Conservation (phyloP, 1,139 yeast genomes). For the Groenewaldozyma auringiensis region DNA sequence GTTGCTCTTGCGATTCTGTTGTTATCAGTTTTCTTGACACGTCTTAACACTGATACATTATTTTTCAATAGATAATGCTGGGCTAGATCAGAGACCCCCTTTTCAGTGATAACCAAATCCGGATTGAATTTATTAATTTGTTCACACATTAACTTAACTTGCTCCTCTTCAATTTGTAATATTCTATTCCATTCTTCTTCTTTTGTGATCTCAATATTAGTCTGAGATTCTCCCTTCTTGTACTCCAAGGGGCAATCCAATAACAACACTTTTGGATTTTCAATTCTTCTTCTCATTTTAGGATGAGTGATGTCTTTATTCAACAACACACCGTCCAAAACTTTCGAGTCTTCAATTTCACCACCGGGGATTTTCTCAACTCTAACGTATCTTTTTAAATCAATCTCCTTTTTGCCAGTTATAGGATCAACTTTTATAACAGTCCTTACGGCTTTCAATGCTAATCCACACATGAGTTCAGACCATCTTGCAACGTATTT, state of each 20-base stretch:
- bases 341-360: conserved; percentile 81
- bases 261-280: conserved; percentile 79
- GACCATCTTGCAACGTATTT: conserved; percentile 92
- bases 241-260: conserved; percentile 96
- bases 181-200: conserved; percentile 97
- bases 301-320: conserved; percentile 98
- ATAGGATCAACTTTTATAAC: conserved; percentile 46
- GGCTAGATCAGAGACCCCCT: conserved; percentile 97
- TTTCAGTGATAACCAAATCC: conserved; percentile 91
- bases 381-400: conserved; percentile 85
- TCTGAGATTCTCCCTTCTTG: conserved; percentile 98
- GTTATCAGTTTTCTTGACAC: conserved; percentile 93
- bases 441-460: conserved; percentile 81
- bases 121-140: conserved; percentile 81
- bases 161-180: conserved; percentile 96
- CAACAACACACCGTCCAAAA: conserved; percentile 83
- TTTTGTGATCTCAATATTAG: conserved; percentile 93
- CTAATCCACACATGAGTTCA: conserved; percentile 79
- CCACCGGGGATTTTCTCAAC: conserved; percentile 98
- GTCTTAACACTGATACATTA: conserved; percentile 85
- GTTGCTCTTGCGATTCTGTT: conserved; percentile 96
- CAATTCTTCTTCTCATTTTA: conserved; percentile 84
- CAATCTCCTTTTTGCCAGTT: conserved; percentile 70
- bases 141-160: conserved; percentile 80
- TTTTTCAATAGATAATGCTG: conserved; percentile 94